A percentile compares a stretch with the other conserved stretches of the same genome.
Evolutionary conservation across 1,284 basidiomycete species (phyloP).

Genomic region (Malassezia arunalokei): DNA sequence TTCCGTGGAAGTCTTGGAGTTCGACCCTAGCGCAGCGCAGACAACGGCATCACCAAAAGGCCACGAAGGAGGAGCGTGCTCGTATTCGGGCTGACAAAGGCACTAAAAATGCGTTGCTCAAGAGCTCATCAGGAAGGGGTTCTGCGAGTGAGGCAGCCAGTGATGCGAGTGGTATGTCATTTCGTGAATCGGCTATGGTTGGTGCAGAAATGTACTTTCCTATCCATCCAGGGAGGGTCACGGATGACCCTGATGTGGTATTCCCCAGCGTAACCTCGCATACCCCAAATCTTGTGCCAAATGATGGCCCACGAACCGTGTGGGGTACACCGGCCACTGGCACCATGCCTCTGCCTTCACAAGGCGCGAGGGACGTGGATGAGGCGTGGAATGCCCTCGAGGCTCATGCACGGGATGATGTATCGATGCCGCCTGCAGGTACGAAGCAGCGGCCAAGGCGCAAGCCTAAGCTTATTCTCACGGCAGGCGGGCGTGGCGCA

Average conservation of each 20-base stretch:
- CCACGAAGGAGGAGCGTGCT: constrained; percentile 33
- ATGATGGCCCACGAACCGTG: constrained; percentile 24
- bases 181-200: constrained; percentile 36
- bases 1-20: constrained; percentile 31
- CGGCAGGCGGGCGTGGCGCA: constrained; percentile 26
- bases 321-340: constrained; percentile 38
- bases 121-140: constrained; percentile 3
- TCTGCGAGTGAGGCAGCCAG: background rate
- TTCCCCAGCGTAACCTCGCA: background rate
- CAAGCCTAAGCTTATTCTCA: constrained; percentile 41
- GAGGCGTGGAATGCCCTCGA: constrained; percentile 44
- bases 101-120: constrained; percentile 20
- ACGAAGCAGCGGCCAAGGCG: constrained; percentile 17
- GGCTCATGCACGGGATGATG: constrained; percentile 17
- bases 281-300: background rate
- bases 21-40: constrained; percentile 29
- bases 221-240: constrained; percentile 26
- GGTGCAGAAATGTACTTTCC: constrained; percentile 42
- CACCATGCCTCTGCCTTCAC: background rate
- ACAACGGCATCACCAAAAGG: constrained; percentile 29
- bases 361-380: constrained; percentile 23
- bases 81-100: constrained; percentile 31
- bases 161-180: constrained; percentile 22
- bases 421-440: constrained; percentile 4
- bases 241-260: constrained; percentile 16